These are phyloP conservation scores for Neoscytalidium dimidiatum DNA, from an alignment of 2,329 filamentous ascomycete species.

Conservation along the genomic window DNA sequence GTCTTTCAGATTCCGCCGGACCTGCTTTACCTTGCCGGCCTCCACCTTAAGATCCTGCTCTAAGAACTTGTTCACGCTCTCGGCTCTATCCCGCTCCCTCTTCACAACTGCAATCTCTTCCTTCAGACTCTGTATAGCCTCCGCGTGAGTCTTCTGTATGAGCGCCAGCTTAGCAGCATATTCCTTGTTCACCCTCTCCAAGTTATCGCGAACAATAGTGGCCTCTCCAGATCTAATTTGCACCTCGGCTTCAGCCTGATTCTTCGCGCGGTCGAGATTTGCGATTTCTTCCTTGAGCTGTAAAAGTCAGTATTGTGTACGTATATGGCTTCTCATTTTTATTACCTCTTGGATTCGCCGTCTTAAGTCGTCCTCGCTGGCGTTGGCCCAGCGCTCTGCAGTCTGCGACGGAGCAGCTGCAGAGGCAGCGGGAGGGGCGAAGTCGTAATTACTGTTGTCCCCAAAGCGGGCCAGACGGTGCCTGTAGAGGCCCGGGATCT, in stretches of 20 bases:
- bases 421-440: background rate
- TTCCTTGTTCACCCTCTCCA: conserved; percentile 61
- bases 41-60: conserved; percentile 71
- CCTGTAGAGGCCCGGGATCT: background rate
- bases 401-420: background rate
- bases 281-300: conserved; percentile 9
- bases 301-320: background rate
- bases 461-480: background rate
- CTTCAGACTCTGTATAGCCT: conserved; percentile 65
- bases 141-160: conserved; percentile 64
- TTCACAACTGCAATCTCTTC: conserved; percentile 65
- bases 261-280: conserved; percentile 40
- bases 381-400: conserved; percentile 24
- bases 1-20: conserved; percentile 37
- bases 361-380: conserved; percentile 35
- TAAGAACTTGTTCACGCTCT: conserved; percentile 72
- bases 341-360: background rate
- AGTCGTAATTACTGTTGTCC: background rate
- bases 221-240: conserved; percentile 64
- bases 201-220: conserved; percentile 72
- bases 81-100: conserved; percentile 64
- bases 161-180: conserved; percentile 64
- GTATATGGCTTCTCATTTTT: background rate
- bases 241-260: conserved; percentile 34
- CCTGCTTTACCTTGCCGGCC: conserved; percentile 43